phyloP scores from a whole-genome alignment of 164 flowering plant genomes.

The Chimonanthus salicifolius region DNA sequence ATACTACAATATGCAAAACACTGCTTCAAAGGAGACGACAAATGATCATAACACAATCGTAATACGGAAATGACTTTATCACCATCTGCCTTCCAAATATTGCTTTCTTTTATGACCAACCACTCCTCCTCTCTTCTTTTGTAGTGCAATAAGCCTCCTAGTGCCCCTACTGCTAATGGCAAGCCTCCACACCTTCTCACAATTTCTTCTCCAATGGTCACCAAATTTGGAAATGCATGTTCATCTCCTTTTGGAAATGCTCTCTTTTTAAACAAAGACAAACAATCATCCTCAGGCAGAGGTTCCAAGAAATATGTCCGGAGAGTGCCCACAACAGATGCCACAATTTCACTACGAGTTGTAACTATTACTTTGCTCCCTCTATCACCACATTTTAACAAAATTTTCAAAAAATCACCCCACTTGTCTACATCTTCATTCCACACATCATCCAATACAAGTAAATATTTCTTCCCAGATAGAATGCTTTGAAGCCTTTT shows the following conservation, averaged over 20 bases:
- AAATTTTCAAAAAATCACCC: background rate
- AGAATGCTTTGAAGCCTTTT: background rate
- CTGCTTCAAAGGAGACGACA: slow-evolving; percentile 7
- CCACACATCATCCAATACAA: slow-evolving; percentile 11
- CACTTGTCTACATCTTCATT: background rate
- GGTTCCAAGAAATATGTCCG: background rate
- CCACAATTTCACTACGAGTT: background rate
- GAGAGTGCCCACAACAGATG: background rate
- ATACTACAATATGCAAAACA: slow-evolving; percentile 10
- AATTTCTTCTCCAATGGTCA: slow-evolving; percentile 1
- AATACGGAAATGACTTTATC: background rate
- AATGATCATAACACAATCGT: slow-evolving; percentile 3
- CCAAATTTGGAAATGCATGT: background rate
- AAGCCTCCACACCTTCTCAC: slow-evolving; percentile 11
- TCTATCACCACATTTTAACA: background rate
- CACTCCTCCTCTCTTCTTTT: background rate
- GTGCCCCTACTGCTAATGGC: slow-evolving; percentile 1
- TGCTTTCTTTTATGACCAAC: background rate
- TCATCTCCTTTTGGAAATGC: background rate
- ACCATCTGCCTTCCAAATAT: background rate
- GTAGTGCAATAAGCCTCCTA: background rate
- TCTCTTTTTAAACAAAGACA: slow-evolving; percentile 2
- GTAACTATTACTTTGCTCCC: slow-evolving; percentile 12
- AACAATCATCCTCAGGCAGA: slow-evolving; percentile 12
- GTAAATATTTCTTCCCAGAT: background rate